These are phyloP conservation scores for Austroboletus festivus DNA, from an alignment of 768 basidiomycete species.

Conservation along the genomic window DNA sequence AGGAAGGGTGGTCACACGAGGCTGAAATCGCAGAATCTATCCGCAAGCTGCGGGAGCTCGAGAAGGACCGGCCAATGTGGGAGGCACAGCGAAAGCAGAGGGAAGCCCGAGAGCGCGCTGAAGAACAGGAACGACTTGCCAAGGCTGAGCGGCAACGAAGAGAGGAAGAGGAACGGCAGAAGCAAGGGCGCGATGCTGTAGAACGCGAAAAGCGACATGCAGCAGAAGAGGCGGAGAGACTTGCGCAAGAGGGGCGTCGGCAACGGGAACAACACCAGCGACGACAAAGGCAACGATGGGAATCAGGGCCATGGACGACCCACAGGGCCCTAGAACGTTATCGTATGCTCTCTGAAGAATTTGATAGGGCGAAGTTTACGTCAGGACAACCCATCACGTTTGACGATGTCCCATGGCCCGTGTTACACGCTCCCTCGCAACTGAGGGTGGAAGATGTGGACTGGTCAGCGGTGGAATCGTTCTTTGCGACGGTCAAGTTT, in stretches of 20 bases:
- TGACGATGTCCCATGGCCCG: slow-evolving; percentile 74
- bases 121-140: slow-evolving; percentile 39
- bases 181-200: slow-evolving; percentile 23
- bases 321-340: slow-evolving; percentile 72
- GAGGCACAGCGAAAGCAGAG: slow-evolving; percentile 51
- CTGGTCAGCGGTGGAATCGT: slow-evolving; percentile 67
- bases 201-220: slow-evolving; percentile 23
- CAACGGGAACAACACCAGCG: slow-evolving; percentile 41
- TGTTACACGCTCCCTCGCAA: slow-evolving; percentile 48
- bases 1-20: slow-evolving; percentile 38
- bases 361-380: slow-evolving; percentile 60
- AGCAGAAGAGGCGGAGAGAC: slow-evolving; percentile 29
- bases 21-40: slow-evolving; percentile 60
- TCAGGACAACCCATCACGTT: slow-evolving; percentile 51
- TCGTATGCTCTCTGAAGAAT: slow-evolving; percentile 53
- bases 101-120: slow-evolving; percentile 39
- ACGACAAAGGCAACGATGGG: slow-evolving; percentile 54
- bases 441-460: slow-evolving; percentile 65
- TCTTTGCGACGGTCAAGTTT: slow-evolving; percentile 53
- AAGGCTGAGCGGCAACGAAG: slow-evolving; percentile 33
- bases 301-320: slow-evolving; percentile 58
- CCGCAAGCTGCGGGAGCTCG: slow-evolving; percentile 65
- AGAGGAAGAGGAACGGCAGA: slow-evolving; percentile 29
- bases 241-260: slow-evolving; percentile 33
- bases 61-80: slow-evolving; percentile 61